A percentile compares a stretch with the other conserved stretches of the same genome.
phyloP scores from a whole-genome alignment of 768 basidiomycete species.

The Dioszegia hungarica region DNA sequence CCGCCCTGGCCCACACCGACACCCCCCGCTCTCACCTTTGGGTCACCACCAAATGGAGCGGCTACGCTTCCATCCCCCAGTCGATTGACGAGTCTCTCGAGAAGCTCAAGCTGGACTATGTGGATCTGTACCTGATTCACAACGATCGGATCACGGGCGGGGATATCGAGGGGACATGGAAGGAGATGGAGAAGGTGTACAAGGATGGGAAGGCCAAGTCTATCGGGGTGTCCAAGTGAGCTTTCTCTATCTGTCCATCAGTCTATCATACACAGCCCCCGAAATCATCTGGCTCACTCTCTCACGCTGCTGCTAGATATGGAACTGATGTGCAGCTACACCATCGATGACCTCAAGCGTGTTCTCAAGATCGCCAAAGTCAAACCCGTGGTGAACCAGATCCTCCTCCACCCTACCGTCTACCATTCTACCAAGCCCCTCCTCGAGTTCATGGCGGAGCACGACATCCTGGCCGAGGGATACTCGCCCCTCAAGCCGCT shows the following conservation, averaged over 20 bases:
- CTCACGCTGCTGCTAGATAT: too few species aligned
- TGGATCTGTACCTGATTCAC: slow-evolving; percentile 34
- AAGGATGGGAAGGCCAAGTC: slow-evolving; percentile 21
- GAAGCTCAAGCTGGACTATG: slow-evolving; percentile 22
- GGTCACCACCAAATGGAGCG: slow-evolving; percentile 38
- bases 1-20: slow-evolving; percentile 26
- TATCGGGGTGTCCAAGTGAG: slow-evolving; percentile 36
- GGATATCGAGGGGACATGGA: slow-evolving; percentile 29
- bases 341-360: slow-evolving; percentile 16
- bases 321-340: slow-evolving; percentile 10
- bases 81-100: slow-evolving; percentile 19
- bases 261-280: too few species aligned
- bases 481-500: slow-evolving; percentile 23
- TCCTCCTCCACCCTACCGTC: slow-evolving; percentile 24
- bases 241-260: not conserved
- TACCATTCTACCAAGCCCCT: slow-evolving; percentile 3
- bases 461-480: slow-evolving; percentile 20
- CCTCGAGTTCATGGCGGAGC: slow-evolving; percentile 11
- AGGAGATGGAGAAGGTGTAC: slow-evolving; percentile 22
- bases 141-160: slow-evolving; percentile 12
- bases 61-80: not conserved
- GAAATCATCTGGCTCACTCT: too few species aligned
- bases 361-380: slow-evolving; percentile 10
- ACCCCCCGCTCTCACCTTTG: slow-evolving; percentile 23
- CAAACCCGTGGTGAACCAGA: slow-evolving; percentile 33